Evolutionary conservation across 225 moss, liverwort and hornwort species (phyloP), one percentile per base, ranked within the genome.

Genomic region (Pleurozium schreberi): DNA sequence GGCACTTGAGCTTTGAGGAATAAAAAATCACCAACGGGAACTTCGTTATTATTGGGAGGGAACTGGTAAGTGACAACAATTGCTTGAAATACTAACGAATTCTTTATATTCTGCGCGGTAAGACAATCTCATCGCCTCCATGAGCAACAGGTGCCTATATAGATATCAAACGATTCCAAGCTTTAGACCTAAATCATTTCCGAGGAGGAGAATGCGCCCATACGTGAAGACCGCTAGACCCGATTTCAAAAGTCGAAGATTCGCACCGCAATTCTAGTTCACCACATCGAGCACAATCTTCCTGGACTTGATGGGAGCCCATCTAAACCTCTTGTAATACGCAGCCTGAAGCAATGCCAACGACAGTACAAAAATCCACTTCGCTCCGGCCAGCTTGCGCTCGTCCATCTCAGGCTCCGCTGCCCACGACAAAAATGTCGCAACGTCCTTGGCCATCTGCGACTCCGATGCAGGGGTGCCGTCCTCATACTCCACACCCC

Each of bases 321-420:
- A 98, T 92, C 90, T 96, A 91, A 95, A 98, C 73, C 98, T 92
- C 90, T 97, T 98, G 92, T 90, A 95, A 87, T 98, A 98, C 55
- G 33, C 91, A 62, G 97, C 94, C 92, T 95, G 95, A 36, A 98
- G 28, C 31, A 97, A 68, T 57, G 91, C 95, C 89, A 98, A 90
- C 30, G 97, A 95, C 14, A 98, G 67, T 28, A 92, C 93, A 90
- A 98, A 97, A n/a, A 98, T 95, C 98, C 98, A 98, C 91, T 98
- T 98, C 81, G 95, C 84, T 73, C 98, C 98, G 7, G 96, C 95
- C 92, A 98, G 95, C 96, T 98, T 98, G 33, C 98, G 96, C 91
- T 98, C 98, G 84, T 98, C 96, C 98, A 98, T 94, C 88, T 98
- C 98, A 58, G 98, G 98, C 92, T 98, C 98, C 57, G 98, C 95